Percentiles rank a stretch among this genome's conserved stretches.
These are phyloP conservation scores for Aspergillus saccharolyticus DNA, from an alignment of 495 filamentous ascomycete genomes.

Conservation along the genomic window DNA sequence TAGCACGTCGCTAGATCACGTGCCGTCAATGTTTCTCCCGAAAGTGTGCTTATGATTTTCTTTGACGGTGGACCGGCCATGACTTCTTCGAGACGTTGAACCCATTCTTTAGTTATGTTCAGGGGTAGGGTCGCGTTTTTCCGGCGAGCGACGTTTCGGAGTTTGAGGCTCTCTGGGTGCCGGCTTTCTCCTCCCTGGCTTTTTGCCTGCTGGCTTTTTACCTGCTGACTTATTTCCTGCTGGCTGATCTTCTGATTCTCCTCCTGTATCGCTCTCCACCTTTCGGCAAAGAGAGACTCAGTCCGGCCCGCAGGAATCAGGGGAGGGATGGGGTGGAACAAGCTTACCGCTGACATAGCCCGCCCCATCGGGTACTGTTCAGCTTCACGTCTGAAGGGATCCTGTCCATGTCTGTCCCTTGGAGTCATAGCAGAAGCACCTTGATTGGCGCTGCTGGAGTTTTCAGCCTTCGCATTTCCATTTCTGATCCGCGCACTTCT, in stretches of 20 bases:
- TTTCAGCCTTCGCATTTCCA: no score
- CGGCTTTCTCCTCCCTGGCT: no score
- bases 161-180: no score
- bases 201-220: no score
- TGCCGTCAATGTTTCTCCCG: slow-evolving; percentile 52
- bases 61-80: slow-evolving; percentile 22
- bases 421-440: no score
- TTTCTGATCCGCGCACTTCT: no score
- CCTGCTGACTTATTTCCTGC: slow-evolving; percentile 19
- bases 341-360: slow-evolving; percentile 37
- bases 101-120: no score
- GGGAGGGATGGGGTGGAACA: slow-evolving; percentile 23
- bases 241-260: slow-evolving; percentile 18
- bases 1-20: slow-evolving; percentile 61
- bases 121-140: no score
- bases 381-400: slow-evolving; percentile 23
- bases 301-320: slow-evolving; percentile 30
- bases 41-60: slow-evolving; percentile 41
- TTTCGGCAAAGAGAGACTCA: slow-evolving; percentile 28
- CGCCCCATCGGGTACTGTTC: slow-evolving; percentile 23
- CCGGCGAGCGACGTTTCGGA: no score
- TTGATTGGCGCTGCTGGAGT: no score
- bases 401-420: no score
- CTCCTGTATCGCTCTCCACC: slow-evolving; percentile 25
- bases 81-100: slow-evolving; percentile 29